Base-by-base conservation (phyloP, 2,329 filamentous ascomycete genomes). In the Colletotrichum lini region DNA sequence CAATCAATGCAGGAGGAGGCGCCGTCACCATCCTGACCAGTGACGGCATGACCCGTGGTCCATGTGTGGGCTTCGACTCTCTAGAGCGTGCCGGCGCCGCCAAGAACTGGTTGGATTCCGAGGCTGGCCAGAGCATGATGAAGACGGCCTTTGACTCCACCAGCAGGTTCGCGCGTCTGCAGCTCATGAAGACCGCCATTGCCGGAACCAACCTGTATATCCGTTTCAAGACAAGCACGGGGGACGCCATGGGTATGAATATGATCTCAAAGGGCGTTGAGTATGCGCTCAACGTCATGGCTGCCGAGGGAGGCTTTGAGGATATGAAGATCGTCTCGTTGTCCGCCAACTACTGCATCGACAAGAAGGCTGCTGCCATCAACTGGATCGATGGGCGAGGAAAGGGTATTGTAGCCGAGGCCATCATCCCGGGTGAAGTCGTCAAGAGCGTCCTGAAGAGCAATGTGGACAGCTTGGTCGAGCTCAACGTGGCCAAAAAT, bases 251-350 rank as follows among this genome's bases (percentile, higher is more conserved):
- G 96, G 96, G 96, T 74, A 99, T 99, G 96, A 99, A 99, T 88
- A 99, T 99, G 96, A 99, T 99, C 74, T 98, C 95, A 74, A 99
- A 99, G 88, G 96, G 96, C 80, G 96, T 98, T 52, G 96, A 99
- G 85, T 93, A 98, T 80, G 95, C 96, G 6, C 89, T 99, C 13
- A 88, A 89, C 65, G 90, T 98, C 77, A 99, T 99, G 96, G 86
- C 90, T 13, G 93, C 85, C 52, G 95, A 98, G 75, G 95, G 30
- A 1, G 30, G 96, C 47, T 99, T 99, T 79, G 93, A 97, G 5
- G 96, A 99, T 79, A 99, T 99, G 96, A 85, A 90, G 49, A 97
- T 97, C 75, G 91, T 99, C 73, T 94, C 96, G 5, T 90, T 99
- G 1, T 98, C 95, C 47, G 96, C 96, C 70, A 99, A 99, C 84